phyloP scores from a whole-genome alignment of 2,329 filamentous ascomycete species.

The Colletotrichum falcatum region DNA sequence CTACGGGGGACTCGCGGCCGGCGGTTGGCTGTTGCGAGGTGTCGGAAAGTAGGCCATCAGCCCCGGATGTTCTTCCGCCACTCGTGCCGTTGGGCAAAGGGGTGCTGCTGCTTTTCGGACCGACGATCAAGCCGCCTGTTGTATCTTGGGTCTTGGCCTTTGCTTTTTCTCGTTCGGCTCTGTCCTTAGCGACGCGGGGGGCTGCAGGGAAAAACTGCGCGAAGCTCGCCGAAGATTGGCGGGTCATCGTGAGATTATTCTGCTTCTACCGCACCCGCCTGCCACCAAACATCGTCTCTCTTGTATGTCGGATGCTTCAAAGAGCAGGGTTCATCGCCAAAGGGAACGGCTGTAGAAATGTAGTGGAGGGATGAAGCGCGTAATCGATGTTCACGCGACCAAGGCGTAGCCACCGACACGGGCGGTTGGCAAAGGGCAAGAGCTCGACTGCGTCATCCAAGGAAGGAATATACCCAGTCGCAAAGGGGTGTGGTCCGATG shows the following conservation, averaged over 20 bases:
- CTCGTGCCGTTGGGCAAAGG: conserved; percentile 40
- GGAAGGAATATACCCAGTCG: conserved; percentile 26
- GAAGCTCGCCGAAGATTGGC: conserved; percentile 80
- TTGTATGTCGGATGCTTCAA: conserved; percentile 45
- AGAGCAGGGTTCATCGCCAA: conserved; percentile 26
- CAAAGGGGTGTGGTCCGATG: conserved; percentile 16
- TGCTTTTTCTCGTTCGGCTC: conserved; percentile 72
- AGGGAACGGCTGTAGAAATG: conserved; percentile 20
- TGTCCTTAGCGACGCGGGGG: conserved; percentile 72
- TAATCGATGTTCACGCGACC: conserved; percentile 57
- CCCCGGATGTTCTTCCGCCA: conserved; percentile 20
- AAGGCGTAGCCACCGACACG: conserved; percentile 39
- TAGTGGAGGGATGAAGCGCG: conserved; percentile 42
- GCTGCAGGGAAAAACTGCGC: conserved; percentile 88
- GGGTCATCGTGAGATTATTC: conserved; percentile 77
- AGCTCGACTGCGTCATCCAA: conserved; percentile 36
- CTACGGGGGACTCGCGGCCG: conserved; percentile 69
- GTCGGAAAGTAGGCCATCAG: conserved; percentile 47
- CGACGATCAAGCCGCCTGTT: conserved; percentile 42
- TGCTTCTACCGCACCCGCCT: conserved; percentile 64
- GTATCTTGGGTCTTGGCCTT: conserved; percentile 59
- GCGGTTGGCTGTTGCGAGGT: conserved; percentile 57
- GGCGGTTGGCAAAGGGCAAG: conserved; percentile 28
- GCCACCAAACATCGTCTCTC: conserved; percentile 69
- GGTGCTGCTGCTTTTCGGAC: conserved; percentile 46